Evolutionary conservation across 768 basidiomycete genomes (phyloP).

Genomic region (Cystofilobasidium macerans): DNA sequence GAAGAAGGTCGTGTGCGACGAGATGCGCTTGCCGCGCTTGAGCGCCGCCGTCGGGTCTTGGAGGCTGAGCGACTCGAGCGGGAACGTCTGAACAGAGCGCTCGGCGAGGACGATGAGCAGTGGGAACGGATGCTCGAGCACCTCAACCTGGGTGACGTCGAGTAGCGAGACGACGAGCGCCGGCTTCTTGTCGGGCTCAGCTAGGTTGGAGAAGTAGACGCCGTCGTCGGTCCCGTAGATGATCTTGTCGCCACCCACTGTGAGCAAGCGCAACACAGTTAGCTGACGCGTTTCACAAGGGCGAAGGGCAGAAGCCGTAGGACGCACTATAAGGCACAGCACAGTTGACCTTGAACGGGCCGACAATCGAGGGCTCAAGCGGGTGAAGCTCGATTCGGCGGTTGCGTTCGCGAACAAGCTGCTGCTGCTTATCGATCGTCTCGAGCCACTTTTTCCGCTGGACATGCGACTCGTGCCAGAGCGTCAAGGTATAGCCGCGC

Average conservation of each 20-base stretch:
- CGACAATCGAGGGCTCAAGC: slow-evolving; percentile 77
- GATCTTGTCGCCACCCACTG: slow-evolving; percentile 70
- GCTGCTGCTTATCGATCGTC: slow-evolving; percentile 78
- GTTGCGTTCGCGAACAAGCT: slow-evolving; percentile 68
- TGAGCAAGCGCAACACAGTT: not conserved
- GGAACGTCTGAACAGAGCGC: slow-evolving; percentile 90
- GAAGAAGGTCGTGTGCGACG: slow-evolving; percentile 94
- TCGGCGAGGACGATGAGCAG: slow-evolving; percentile 98
- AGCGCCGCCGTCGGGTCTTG: slow-evolving; percentile 80
- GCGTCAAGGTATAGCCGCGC: slow-evolving; percentile 77
- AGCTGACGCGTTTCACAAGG: not conserved
- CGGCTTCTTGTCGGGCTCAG: slow-evolving; percentile 50
- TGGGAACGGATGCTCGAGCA: slow-evolving; percentile 80
- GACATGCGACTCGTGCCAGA: slow-evolving; percentile 79
- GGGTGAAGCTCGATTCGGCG: slow-evolving; percentile 72
- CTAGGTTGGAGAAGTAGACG: slow-evolving; percentile 83
- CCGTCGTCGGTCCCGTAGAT: slow-evolving; percentile 98
- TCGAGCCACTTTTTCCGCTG: slow-evolving; percentile 92
- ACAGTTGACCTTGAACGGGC: slow-evolving; percentile 79
- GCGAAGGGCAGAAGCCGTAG: not conserved
- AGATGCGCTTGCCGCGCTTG: slow-evolving; percentile 87
- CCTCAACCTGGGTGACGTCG: slow-evolving; percentile 89
- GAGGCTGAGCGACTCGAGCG: slow-evolving; percentile 79
- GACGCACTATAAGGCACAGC: slow-evolving; percentile 75
- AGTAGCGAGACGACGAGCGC: slow-evolving; percentile 76